Evolutionary conservation across 805 yeast species (phyloP).

Genomic region (Myxozyma monticola): DNA sequence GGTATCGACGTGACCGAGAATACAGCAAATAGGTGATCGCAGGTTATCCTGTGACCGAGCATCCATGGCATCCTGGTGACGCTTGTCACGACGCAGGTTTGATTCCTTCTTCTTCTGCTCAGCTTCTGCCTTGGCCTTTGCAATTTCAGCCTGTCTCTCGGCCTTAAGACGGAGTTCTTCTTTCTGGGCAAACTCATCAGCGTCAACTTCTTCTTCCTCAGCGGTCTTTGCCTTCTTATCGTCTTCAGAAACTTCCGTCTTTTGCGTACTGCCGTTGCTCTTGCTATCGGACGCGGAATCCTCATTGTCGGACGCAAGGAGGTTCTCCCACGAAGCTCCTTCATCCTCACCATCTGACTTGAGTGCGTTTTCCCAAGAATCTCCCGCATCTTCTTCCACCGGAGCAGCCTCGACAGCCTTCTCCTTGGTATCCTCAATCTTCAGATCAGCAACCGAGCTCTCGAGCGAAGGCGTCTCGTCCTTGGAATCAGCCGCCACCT

Average conservation of each 20-base stretch:
- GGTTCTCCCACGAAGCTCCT: slow-evolving; percentile 32
- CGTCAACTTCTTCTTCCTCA: slow-evolving; percentile 39
- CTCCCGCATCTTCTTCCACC: slow-evolving; percentile 48
- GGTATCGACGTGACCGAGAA: slow-evolving; percentile 98
- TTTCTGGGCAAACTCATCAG: slow-evolving; percentile 37
- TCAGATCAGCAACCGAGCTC: slow-evolving; percentile 36
- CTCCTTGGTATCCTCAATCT: slow-evolving; percentile 34
- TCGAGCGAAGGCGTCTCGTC: slow-evolving; percentile 34
- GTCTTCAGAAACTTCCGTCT: slow-evolving; percentile 36
- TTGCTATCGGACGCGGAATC: slow-evolving; percentile 26
- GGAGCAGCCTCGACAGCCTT: slow-evolving; percentile 26
- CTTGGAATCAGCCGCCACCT: slow-evolving; percentile 39
- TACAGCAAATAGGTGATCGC: slow-evolving; percentile 99
- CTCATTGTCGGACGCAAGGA: slow-evolving; percentile 36
- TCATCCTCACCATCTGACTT: slow-evolving; percentile 21
- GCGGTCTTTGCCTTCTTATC: slow-evolving; percentile 34
- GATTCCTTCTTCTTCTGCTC: slow-evolving; percentile 41
- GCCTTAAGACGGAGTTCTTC: slow-evolving; percentile 30
- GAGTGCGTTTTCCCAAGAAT: slow-evolving; percentile 40
- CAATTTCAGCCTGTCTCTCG: slow-evolving; percentile 18
- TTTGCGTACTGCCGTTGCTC: slow-evolving; percentile 34
- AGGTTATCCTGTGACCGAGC: slow-evolving; percentile 53
- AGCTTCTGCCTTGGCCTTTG: slow-evolving; percentile 32
- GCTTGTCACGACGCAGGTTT: slow-evolving; percentile 43
- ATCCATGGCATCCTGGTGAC: slow-evolving; percentile 41